Evolutionary conservation across 2,329 filamentous ascomycete genomes (phyloP).

Genomic region (Apiospora pterosperma): DNA sequence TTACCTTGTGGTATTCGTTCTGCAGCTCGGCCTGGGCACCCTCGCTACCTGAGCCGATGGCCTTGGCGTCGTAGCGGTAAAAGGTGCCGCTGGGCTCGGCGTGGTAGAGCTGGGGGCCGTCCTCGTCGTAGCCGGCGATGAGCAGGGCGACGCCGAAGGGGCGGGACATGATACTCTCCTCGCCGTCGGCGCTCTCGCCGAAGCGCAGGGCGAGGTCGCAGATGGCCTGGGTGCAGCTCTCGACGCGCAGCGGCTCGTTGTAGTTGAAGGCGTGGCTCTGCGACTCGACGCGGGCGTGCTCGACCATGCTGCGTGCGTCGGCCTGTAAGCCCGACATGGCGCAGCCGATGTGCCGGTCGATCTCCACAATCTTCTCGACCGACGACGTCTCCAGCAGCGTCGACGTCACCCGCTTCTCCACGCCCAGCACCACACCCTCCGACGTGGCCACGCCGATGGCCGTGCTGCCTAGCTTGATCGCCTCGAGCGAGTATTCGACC

Average conservation of each 20-base stretch:
- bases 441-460: conserved; percentile 97
- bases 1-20: conserved; percentile 93
- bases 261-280: conserved; percentile 99
- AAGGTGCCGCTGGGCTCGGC: conserved; percentile 97
- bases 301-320: conserved; percentile 95
- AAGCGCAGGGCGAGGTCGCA: conserved; percentile 95
- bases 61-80: conserved; percentile 98
- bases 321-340: conserved; percentile 98
- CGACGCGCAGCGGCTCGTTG: conserved; percentile 88
- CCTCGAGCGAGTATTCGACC: conserved; percentile 99
- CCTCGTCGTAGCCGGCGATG: conserved; percentile 96
- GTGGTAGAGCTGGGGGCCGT: conserved; percentile 95
- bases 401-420: conserved; percentile 98
- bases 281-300: conserved; percentile 95
- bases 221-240: conserved; percentile 98
- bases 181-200: conserved; percentile 93
- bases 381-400: conserved; percentile 96
- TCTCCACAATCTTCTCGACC: conserved; percentile 99
- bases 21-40: conserved; percentile 97
- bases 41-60: conserved; percentile 95
- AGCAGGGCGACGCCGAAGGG: conserved; percentile 95
- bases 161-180: conserved; percentile 97
- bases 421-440: conserved; percentile 91
- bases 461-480: conserved; percentile 98
- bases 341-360: conserved; percentile 97